Evolutionary conservation across 2,329 filamentous ascomycete genomes (phyloP).

Genomic region (Neofusicoccum umdonicola): DNA sequence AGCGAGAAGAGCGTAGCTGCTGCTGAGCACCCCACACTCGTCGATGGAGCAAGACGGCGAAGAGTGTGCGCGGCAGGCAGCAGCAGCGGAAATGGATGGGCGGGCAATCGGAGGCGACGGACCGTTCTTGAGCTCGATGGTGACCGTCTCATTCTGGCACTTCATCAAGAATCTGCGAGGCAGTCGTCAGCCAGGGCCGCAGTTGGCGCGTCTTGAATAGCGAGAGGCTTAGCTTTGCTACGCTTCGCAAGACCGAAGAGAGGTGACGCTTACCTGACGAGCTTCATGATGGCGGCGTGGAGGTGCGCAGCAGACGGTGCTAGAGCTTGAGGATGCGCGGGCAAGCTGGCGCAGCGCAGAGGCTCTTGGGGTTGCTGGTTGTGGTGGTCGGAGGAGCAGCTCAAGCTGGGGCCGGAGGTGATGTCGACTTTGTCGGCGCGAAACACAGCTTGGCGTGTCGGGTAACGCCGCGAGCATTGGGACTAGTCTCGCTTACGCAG

Average conservation of each 20-base stretch:
- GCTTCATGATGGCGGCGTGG: constrained; percentile 73
- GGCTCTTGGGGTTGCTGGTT: not conserved
- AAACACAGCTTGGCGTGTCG: constrained; percentile 4
- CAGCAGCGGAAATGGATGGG: not conserved
- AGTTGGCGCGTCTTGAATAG: constrained; percentile 27
- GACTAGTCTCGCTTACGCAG: not conserved
- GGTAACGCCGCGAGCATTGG: not conserved
- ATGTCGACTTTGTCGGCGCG: constrained; percentile 17
- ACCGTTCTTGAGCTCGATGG: constrained; percentile 98
- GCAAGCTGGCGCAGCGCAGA: not conserved
- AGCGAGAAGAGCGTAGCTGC: not conserved
- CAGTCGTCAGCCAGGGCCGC: constrained; percentile 24
- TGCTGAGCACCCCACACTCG: too few species aligned
- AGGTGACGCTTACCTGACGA: constrained; percentile 73
- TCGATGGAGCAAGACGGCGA: too few species aligned
- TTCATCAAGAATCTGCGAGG: constrained; percentile 90
- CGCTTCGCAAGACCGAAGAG: constrained; percentile 25
- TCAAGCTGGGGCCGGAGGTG: constrained; percentile 9
- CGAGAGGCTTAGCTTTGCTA: constrained; percentile 47
- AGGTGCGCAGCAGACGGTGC: not conserved
- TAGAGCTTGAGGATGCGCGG: not conserved
- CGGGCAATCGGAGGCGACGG: constrained; percentile 26
- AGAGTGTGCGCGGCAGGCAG: not conserved
- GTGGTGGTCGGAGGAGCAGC: not conserved
- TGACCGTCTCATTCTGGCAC: constrained; percentile 97